Percentiles rank a stretch among this genome's conserved stretches.
Evolutionary conservation across 768 basidiomycete genomes (phyloP).

Genomic region (Lactarius deliciosus): DNA sequence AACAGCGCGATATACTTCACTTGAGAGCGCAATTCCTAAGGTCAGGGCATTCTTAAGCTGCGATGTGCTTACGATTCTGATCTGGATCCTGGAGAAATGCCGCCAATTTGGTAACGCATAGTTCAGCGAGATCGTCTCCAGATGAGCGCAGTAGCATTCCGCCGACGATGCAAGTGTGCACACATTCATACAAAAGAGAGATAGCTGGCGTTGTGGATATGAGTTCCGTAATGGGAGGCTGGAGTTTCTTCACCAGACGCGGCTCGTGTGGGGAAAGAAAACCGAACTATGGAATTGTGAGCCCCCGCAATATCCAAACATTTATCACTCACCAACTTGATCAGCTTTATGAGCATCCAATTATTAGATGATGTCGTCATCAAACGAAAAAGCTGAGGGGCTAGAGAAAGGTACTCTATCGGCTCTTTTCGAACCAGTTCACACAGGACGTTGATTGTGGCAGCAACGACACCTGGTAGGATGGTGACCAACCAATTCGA

Average conservation of each 20-base stretch:
- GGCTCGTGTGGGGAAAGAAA: constrained; percentile 89
- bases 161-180: constrained; percentile 96
- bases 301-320: not conserved
- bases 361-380: constrained; percentile 95
- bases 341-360: constrained; percentile 99
- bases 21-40: constrained; percentile 37
- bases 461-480: constrained; percentile 83
- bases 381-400: constrained; percentile 90
- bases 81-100: constrained; percentile 90
- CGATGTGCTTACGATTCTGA: constrained; percentile 77
- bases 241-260: constrained; percentile 89
- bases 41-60: constrained; percentile 8
- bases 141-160: constrained; percentile 86
- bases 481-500: not conserved
- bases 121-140: constrained; percentile 75
- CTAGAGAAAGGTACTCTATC: constrained; percentile 76
- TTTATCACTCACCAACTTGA: constrained; percentile 73
- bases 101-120: constrained; percentile 92
- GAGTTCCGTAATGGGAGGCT: constrained; percentile 90
- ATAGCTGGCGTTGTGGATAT: constrained; percentile 96
- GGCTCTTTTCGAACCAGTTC: constrained; percentile 85
- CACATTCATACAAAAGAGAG: constrained; percentile 95
- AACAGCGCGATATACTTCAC: constrained; percentile 97
- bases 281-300: constrained; percentile 66
- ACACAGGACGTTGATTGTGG: constrained; percentile 91